Percentiles rank a stretch among this genome's conserved stretches.
phyloP scores from a whole-genome alignment of 257 asterid species.

The Nicotiana paniculata region DNA sequence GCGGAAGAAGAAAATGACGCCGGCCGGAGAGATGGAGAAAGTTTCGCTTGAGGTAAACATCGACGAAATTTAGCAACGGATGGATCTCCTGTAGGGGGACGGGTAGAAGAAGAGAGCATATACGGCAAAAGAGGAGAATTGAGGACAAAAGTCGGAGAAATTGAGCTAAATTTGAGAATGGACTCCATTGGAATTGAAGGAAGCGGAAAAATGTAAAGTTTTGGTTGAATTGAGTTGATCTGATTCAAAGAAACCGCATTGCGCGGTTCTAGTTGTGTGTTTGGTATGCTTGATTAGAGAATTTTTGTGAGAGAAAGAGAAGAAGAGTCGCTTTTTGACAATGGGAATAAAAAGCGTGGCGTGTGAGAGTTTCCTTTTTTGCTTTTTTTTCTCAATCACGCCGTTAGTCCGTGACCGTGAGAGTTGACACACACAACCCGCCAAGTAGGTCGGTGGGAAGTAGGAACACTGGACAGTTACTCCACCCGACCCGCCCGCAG shows the following conservation, averaged over 20 bases:
- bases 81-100: slow-evolving; percentile 7
- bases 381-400: background rate
- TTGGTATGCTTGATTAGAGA: background rate
- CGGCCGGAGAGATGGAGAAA: slow-evolving; percentile 19
- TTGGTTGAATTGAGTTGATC: background rate
- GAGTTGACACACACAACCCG: background rate
- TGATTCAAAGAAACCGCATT: background rate
- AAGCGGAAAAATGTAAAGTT: background rate
- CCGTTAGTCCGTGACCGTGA: background rate
- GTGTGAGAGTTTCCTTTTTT: background rate
- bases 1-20: slow-evolving; percentile 25
- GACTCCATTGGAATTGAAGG: background rate
- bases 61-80: slow-evolving; percentile 17
- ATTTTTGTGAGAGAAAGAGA: background rate
- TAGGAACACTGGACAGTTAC: background rate
- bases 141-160: background rate
- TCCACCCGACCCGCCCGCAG: background rate
- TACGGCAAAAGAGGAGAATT: slow-evolving; percentile 20
- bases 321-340: background rate
- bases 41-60: slow-evolving; percentile 16
- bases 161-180: slow-evolving; percentile 11
- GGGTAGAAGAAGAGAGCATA: slow-evolving; percentile 12
- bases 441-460: background rate
- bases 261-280: background rate
- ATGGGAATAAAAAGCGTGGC: slow-evolving; percentile 11